Evolutionary conservation across 495 filamentous ascomycete genomes (phyloP), one percentile per base, ranked within the genome.

Genomic region (Neurospora tetrasperma): DNA sequence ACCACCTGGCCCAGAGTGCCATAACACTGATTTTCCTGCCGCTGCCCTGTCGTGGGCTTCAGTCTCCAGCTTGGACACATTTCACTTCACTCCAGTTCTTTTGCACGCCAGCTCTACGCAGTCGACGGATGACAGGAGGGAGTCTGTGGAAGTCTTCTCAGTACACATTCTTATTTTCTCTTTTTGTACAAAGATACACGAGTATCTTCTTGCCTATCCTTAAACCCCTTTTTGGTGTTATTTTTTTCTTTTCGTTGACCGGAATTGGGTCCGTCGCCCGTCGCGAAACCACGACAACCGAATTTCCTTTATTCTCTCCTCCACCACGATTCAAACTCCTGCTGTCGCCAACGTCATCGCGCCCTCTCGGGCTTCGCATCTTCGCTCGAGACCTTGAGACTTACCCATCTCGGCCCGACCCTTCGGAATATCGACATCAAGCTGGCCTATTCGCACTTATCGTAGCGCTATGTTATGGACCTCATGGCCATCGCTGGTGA

Each of bases 391-490:
- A 35, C 54, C 31, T 66, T 66, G 54, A 12, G 12, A 66, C 27
- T 27, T 66, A 35, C 54, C 54, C 18, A 35, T 27, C 54, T 66
- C 54, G 54, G 27, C 54, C 54, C 35, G 54, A 35, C 54, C 35
- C 54, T 66, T 35, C 27, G 27, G 27, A 66, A 35, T 9, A 66
- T 66, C 54, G 12, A 66, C 54, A 35, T 66, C 54, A 66, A 66
- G 27, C 54, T 66, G 54, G 54, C 42, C 54, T 54, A 20, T 70
- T 43, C 38, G 70, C 70, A 43, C 69, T 39, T 74, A 82, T 75
- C 80, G 76, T 76, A 83, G 77, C 84, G 83, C 79, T 81, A 85
- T 83, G 83, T 85, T 82, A 85, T 86, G 83, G 82, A 82, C 80
- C 80, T 82, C 81, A 81, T 83, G 81, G 82, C 79, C 83, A 72